Evolutionary conservation across 495 filamentous ascomycete species (phyloP).

Genomic region (Aspergillus homomorphus): DNA sequence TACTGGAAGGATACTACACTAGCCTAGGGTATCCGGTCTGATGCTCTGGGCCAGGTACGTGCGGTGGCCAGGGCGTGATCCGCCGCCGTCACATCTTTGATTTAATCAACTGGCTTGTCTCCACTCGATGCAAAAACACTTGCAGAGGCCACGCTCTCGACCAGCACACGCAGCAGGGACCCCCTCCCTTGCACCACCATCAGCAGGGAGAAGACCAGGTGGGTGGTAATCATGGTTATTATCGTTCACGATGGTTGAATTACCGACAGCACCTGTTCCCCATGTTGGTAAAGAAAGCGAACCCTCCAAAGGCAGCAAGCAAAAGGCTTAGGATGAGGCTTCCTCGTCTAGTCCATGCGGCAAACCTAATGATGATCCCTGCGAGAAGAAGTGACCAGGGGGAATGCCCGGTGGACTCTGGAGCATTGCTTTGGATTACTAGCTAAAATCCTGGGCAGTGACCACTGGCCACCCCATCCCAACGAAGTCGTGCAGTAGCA

Average conservation of each 20-base stretch:
- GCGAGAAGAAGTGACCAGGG: not conserved
- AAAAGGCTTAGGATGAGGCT: not conserved
- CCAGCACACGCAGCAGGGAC: slow-evolving; percentile 28
- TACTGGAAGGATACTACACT: not conserved
- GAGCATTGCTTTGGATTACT: not conserved
- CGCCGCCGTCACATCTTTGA: slow-evolving; percentile 42
- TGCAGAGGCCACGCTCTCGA: slow-evolving; percentile 44
- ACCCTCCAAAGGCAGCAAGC: not conserved
- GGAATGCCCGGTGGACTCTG: not conserved
- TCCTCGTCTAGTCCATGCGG: not conserved
- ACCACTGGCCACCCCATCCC: slow-evolving; percentile 7
- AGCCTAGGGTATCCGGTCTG: not conserved
- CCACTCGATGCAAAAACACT: slow-evolving; percentile 37
- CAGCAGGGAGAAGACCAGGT: slow-evolving; percentile 12
- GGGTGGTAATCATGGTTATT: not conserved
- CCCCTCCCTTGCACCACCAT: slow-evolving; percentile 14
- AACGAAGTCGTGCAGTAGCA: slow-evolving; percentile 25
- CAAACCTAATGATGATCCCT: not conserved
- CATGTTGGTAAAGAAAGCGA: not conserved
- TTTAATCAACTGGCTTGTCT: slow-evolving; percentile 25
- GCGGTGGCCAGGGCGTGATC: slow-evolving; percentile 34
- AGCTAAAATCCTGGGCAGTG: not conserved
- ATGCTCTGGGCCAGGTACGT: slow-evolving; percentile 32
- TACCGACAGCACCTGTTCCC: not conserved
- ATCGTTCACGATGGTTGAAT: not conserved